These are phyloP conservation scores for Sarocladiaceae sp. DNA, from an alignment of 2,329 filamentous ascomycete species.

Conservation along the genomic window DNA sequence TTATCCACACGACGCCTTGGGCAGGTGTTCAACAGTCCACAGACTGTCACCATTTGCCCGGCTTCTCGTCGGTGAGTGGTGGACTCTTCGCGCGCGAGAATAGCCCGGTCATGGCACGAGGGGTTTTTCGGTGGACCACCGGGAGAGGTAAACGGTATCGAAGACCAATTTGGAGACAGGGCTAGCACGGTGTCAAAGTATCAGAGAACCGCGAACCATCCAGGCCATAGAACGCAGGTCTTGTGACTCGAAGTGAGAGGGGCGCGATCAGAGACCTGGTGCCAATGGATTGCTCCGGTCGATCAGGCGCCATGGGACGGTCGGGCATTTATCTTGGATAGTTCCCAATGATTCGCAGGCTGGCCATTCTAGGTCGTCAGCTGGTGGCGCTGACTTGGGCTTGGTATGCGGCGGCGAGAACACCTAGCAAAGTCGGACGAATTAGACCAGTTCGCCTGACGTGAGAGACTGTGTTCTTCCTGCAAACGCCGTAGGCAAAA, in stretches of 20 bases:
- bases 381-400: conserved; percentile 6
- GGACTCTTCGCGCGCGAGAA: not conserved
- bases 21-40: not conserved
- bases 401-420: conserved; percentile 2
- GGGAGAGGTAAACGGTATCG: not conserved
- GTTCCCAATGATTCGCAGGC: not conserved
- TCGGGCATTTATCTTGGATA: not conserved
- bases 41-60: not conserved
- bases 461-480: too few relatives aligned
- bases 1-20: too few relatives aligned
- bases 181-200: not conserved
- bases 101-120: not conserved
- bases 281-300: not conserved
- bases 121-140: conserved; percentile 1
- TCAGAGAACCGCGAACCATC: not conserved
- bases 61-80: conserved; percentile 5
- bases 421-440: not conserved
- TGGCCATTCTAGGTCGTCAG: not conserved
- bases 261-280: not conserved
- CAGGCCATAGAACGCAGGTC: not conserved
- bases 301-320: not conserved
- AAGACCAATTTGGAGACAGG: not conserved
- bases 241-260: conserved; percentile 2
- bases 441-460: too few relatives aligned
- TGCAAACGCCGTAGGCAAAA: too few relatives aligned